Percentiles rank a stretch among this genome's conserved stretches.
Evolutionary conservation across 805 yeast species (phyloP).

Genomic region (Ascoidea tarda): DNA sequence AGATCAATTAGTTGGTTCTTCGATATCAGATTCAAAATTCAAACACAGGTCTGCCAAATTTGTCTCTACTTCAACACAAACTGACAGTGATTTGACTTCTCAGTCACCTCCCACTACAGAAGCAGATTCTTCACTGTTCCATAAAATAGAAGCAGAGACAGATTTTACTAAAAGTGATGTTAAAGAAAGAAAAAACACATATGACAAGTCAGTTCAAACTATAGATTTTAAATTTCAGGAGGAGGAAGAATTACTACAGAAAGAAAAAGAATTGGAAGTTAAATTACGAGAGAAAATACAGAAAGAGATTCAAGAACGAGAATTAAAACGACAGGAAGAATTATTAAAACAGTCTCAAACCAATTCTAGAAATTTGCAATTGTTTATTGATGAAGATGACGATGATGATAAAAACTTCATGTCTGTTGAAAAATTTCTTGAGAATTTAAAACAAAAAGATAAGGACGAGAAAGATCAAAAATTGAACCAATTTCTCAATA

Average conservation of each 20-base stretch:
- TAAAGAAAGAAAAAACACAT: background rate
- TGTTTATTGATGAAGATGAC: constrained; percentile 42
- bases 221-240: constrained; percentile 4
- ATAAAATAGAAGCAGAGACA: background rate
- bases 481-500: constrained; percentile 3
- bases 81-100: background rate
- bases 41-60: background rate
- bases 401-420: constrained; percentile 11
- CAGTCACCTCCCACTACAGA: background rate
- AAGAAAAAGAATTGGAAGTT: constrained; percentile 1
- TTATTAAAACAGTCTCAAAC: background rate
- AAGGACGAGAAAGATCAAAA: background rate
- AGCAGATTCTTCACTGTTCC: background rate
- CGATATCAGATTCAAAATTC: background rate
- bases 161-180: background rate
- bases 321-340: constrained; percentile 8
- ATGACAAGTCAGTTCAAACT: constrained; percentile 8
- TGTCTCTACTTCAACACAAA: too few species aligned
- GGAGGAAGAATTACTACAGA: constrained; percentile 1
- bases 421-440: constrained; percentile 13
- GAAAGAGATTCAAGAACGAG: background rate
- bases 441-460: constrained; percentile 1
- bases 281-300: constrained; percentile 1
- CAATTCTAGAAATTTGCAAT: background rate
- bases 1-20: background rate